A percentile compares a stretch with the other conserved stretches of the same genome.
These are phyloP conservation scores for Ustilago crameri DNA, from an alignment of 1,284 basidiomycete genomes.

Conservation along the genomic window DNA sequence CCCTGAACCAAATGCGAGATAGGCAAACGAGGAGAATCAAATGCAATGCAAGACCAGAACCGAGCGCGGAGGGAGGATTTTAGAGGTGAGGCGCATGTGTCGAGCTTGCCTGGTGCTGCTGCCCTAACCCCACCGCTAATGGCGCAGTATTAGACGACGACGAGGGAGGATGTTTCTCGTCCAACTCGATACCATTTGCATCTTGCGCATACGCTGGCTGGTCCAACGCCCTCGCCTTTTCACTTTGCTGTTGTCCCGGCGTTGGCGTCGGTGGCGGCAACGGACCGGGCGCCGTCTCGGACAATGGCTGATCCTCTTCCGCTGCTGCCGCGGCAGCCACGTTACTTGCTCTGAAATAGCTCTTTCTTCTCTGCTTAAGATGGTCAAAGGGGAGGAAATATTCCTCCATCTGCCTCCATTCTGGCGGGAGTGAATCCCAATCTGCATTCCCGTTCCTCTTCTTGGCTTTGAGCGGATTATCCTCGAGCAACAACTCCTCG, in stretches of 20 bases:
- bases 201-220: too few relatives aligned
- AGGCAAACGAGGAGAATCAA: too few relatives aligned
- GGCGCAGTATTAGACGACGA: neutral
- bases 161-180: neutral
- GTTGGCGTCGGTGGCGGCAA: neutral
- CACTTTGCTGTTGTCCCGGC: neutral
- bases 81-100: too few relatives aligned
- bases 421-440: constrained; percentile 81
- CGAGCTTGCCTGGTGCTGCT: too few relatives aligned
- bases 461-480: constrained; percentile 95
- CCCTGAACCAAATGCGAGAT: too few relatives aligned
- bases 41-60: too few relatives aligned
- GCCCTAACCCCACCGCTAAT: neutral
- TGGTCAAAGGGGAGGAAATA: constrained; percentile 71
- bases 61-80: too few relatives aligned
- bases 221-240: neutral
- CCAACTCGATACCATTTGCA: neutral
- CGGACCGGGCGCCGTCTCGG: constrained; percentile 35
- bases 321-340: too few relatives aligned
- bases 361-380: constrained; percentile 57
- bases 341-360: constrained; percentile 48
- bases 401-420: constrained; percentile 97
- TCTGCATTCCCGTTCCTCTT: constrained; percentile 90
- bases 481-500: constrained; percentile 92
- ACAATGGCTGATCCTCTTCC: constrained; percentile 51